phyloP scores from a whole-genome alignment of 495 filamentous ascomycete species.

The Cetradonia linearis region DNA sequence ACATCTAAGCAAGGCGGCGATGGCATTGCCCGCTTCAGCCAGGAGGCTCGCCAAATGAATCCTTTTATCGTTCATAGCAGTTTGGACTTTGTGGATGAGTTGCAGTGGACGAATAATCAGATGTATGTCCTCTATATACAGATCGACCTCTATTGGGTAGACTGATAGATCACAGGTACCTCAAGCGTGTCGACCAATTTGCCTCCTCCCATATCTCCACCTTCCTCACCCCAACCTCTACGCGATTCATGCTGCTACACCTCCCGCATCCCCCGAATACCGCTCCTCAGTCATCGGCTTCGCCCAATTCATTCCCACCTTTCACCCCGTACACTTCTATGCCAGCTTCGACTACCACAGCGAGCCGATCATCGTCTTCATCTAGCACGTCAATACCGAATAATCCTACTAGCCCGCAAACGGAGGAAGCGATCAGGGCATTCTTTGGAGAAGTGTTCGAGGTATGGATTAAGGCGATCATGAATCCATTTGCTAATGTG shows the following conservation, averaged over 20 bases:
- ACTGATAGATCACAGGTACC: conserved; percentile 53
- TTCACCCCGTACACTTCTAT: conserved; percentile 25
- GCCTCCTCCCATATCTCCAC: conserved; percentile 82
- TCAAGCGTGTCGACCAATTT: conserved; percentile 90
- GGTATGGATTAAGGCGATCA: conserved; percentile 87
- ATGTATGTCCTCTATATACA: conserved; percentile 46
- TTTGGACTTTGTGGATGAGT: conserved; percentile 88
- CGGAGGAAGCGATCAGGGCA: conserved; percentile 85
- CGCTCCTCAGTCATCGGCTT: conserved; percentile 19
- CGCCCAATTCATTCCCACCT: conserved; percentile 29
- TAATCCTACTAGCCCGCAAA: conserved; percentile 75
- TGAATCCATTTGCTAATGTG: conserved; percentile 86
- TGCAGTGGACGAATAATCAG: conserved; percentile 75
- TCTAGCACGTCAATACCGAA: conserved; percentile 47
- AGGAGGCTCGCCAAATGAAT: conserved; percentile 84
- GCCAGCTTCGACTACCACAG: conserved; percentile 26
- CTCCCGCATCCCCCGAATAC: conserved; percentile 48
- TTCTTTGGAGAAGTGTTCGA: conserved; percentile 95
- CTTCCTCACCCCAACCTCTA: conserved; percentile 67
- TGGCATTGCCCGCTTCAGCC: conserved; percentile 75
- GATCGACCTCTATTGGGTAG: not conserved
- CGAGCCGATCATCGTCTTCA: conserved; percentile 11
- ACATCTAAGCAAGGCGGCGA: conserved; percentile 90
- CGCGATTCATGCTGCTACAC: conserved; percentile 80
- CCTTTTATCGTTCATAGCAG: conserved; percentile 92